Base-by-base conservation (phyloP, 306 rosid genomes). In the Trifolium subterraneum region DNA sequence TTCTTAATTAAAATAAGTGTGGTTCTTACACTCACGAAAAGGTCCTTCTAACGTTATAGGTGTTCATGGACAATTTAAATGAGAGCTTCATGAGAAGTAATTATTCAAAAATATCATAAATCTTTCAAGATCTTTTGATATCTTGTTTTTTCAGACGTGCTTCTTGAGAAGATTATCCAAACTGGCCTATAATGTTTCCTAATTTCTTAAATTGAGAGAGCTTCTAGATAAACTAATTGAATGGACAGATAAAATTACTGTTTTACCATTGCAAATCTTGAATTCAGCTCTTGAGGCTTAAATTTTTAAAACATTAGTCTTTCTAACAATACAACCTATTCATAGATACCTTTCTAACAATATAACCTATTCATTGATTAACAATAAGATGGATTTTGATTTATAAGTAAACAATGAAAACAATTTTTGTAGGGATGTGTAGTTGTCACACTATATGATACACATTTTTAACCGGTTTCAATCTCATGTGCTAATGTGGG, bases 281-380 rank as follows among this genome's bases (percentile, higher is more conserved):
- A 35, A 35, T 35, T 6, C 9, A 2, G 2, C 9, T 6, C 39
- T 33, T 33, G 39, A 7, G 9, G 39, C 39, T 35, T 35, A 35
- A 35, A 18, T 35, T 20, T 67, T 67, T 51, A 66, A 35, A 72
- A 19, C 64, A 2, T 29, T 25, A 41, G 64, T 48, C 8, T 35
- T 70, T 64, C 16, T 64, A 31, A 33, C 63, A 31, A 51, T 12
- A 13, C 45, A 27, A 47, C 41, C 52, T 39, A 20, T 22, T 62
- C 18, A 15, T 62, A 64, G 73, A 45, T 79, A 69, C 39, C 8
- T 33, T 33, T 64, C 16, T 64, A 31, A 33, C 63, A 20, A 61
- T 11, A 13, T 36, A 27, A 36, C 33, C 44, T 39, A 20, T 16
- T 62, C 25, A 15, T 63, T 71, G 77, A 35, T 79, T 58, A 20